These are phyloP conservation scores for Fabrea salina DNA, from an alignment of 169 alveolate species.

Conservation along the genomic window DNA sequence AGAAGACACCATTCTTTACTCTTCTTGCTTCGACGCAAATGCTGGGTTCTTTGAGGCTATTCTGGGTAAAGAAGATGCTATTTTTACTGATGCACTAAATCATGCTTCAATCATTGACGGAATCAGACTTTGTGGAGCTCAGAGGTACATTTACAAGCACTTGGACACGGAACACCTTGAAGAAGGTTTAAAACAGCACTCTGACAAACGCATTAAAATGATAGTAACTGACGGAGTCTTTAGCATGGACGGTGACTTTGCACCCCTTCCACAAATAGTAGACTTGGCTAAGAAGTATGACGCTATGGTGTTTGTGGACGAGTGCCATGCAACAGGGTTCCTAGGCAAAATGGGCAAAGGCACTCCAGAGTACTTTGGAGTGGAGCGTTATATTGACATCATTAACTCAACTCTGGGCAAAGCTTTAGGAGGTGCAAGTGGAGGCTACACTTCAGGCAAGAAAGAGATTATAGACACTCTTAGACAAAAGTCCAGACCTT, in stretches of 20 bases:
- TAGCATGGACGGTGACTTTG: conserved; percentile 76
- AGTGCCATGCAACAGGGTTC: conserved; percentile 66
- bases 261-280: conserved; percentile 56
- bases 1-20: conserved; percentile 57
- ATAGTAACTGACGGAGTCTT: conserved; percentile 70
- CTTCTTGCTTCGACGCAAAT: conserved; percentile 64
- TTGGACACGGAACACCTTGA: conserved; percentile 55
- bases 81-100: conserved; percentile 58
- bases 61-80: conserved; percentile 46
- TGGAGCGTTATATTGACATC: conserved; percentile 49
- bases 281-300: conserved; percentile 52
- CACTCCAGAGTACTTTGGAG: conserved; percentile 59
- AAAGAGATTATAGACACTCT: conserved; percentile 51
- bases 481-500: conserved; percentile 60
- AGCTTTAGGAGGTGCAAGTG: conserved; percentile 73
- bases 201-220: conserved; percentile 33
- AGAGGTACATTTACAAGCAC: conserved; percentile 52
- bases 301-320: conserved; percentile 64
- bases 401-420: conserved; percentile 64
- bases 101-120: conserved; percentile 75
- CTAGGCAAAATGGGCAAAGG: conserved; percentile 65
- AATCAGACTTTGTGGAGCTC: conserved; percentile 50
- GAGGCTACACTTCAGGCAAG: conserved; percentile 59
- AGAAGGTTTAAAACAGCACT: conserved; percentile 33
- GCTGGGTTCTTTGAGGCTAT: conserved; percentile 61